Base-by-base conservation (phyloP, 495 filamentous ascomycete genomes). In the Beverwykella pulmonaria region DNA sequence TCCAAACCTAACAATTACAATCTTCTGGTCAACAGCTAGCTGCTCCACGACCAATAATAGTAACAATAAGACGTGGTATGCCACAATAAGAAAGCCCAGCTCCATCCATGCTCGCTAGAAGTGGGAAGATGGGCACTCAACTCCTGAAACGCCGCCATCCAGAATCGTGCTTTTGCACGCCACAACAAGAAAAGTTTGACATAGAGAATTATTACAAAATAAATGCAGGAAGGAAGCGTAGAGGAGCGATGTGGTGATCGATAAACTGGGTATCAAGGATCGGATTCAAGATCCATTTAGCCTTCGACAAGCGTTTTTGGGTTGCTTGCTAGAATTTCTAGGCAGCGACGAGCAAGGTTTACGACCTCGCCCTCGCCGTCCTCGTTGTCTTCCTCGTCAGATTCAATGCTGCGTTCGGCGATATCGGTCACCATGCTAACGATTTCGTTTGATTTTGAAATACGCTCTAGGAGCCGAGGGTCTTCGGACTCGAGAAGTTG, bases 401-500 rank as follows among this genome's bases (percentile, higher is more conserved):
- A 93, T 72, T 96, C 93, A 68, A 96, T 82, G 71, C 90, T 91
- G 74, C 88, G 92, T 72, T 96, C 92, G 6, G 92, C 89, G 70
- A 98, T 97, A 52, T 84, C 82, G 73, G 88, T 90, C 54, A 98
- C 93, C 87, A 96, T 91, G 39, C 90, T 85, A 27, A 98, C 88
- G 71, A 98, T 87, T 57, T 93, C 90, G 39, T 93, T 88, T 5
- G 92, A 91, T 69, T 93, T 88, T 55, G 90, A 86, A 61, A 98
- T 97, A 23, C 91, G 86, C 25, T 85, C 84, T 49, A 97, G 89
- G 34, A 98, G 82, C 58, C 87, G 88, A 75, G 87, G 84, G 70
- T 98, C 93, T 73, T 94, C 92, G 0, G 94, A 96, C 76, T 98
- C 94, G 19, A 98, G 85, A 1, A 98, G 85, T 73, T 98, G 94